Conservation (phyloP, 2,329 filamentous ascomycete genomes). For the Aspergillus ochraceus region DNA sequence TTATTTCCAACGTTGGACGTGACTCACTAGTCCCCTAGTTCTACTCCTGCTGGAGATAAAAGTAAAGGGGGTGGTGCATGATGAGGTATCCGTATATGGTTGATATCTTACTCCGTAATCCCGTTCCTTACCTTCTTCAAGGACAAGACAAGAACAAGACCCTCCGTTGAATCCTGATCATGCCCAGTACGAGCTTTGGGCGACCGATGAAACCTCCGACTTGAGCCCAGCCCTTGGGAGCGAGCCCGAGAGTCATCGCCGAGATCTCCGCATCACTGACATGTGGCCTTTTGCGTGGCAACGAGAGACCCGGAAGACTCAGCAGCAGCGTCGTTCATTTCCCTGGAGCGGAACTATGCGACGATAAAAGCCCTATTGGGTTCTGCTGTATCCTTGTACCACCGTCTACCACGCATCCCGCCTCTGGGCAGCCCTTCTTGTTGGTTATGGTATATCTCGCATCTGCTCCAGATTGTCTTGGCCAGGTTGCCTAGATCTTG, state of each 20-base stretch:
- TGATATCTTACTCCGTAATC: too few species aligned
- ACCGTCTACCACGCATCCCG: not conserved
- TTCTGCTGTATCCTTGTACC: not conserved
- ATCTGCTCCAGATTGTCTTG: constrained; percentile 6
- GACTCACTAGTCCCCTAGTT: not conserved
- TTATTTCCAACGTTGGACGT: not conserved
- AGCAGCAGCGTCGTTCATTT: not conserved
- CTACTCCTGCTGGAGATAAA: too few species aligned
- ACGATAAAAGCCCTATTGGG: not conserved
- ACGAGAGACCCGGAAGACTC: not conserved
- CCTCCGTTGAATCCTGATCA: too few species aligned
- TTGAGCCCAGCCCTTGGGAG: not conserved
- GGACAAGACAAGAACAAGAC: too few species aligned
- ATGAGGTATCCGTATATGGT: too few species aligned
- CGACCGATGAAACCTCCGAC: not conserved
- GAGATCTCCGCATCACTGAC: not conserved
- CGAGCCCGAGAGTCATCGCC: not conserved
- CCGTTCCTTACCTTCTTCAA: too few species aligned
- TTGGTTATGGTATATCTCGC: constrained; percentile 9
- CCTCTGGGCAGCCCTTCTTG: constrained; percentile 4
- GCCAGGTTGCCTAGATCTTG: constrained; percentile 1
- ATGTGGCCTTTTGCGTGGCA: not conserved
- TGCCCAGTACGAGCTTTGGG: not conserved
- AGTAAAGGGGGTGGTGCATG: not conserved
- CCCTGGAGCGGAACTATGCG: not conserved